A percentile compares a stretch with the other conserved stretches of the same genome.
phyloP scores from a whole-genome alignment of 2,329 filamentous ascomycete species.

The Celoporthe dispersa region DNA sequence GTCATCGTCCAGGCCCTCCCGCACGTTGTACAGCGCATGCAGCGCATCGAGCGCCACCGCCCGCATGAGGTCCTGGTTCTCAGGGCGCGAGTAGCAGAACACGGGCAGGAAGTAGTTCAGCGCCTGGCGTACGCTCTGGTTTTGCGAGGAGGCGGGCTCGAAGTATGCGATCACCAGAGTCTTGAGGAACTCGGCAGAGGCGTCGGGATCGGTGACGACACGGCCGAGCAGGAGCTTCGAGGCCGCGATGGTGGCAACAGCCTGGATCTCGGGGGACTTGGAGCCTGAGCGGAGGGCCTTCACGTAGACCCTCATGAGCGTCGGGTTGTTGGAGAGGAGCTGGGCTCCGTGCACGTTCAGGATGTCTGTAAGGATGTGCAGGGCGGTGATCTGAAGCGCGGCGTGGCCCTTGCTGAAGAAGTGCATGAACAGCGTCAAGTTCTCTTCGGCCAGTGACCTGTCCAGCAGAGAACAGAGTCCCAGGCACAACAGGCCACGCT shows the following conservation, averaged over 20 bases:
- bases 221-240: slow-evolving; percentile 85
- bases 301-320: slow-evolving; percentile 83
- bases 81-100: slow-evolving; percentile 82
- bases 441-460: slow-evolving; percentile 88
- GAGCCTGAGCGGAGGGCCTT: slow-evolving; percentile 76
- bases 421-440: slow-evolving; percentile 90
- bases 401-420: slow-evolving; percentile 95
- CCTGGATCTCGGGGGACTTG: slow-evolving; percentile 74
- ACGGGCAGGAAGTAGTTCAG: slow-evolving; percentile 94
- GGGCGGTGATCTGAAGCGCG: slow-evolving; percentile 82
- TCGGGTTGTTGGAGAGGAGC: slow-evolving; percentile 68
- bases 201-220: slow-evolving; percentile 72
- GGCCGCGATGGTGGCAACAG: slow-evolving; percentile 78
- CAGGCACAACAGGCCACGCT: slow-evolving; percentile 85
- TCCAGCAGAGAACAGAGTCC: slow-evolving; percentile 91
- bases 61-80: slow-evolving; percentile 84
- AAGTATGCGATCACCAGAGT: slow-evolving; percentile 87
- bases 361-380: slow-evolving; percentile 93
- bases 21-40: slow-evolving; percentile 73
- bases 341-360: slow-evolving; percentile 85
- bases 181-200: slow-evolving; percentile 76
- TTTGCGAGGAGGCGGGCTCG: slow-evolving; percentile 78
- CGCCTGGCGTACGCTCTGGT: slow-evolving; percentile 82
- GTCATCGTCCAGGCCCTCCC: slow-evolving; percentile 74
- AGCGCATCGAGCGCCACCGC: slow-evolving; percentile 74